Percentiles rank a stretch among this genome's conserved stretches.
Evolutionary conservation across 768 basidiomycete genomes (phyloP).

Genomic region (Mycena capillaripes): DNA sequence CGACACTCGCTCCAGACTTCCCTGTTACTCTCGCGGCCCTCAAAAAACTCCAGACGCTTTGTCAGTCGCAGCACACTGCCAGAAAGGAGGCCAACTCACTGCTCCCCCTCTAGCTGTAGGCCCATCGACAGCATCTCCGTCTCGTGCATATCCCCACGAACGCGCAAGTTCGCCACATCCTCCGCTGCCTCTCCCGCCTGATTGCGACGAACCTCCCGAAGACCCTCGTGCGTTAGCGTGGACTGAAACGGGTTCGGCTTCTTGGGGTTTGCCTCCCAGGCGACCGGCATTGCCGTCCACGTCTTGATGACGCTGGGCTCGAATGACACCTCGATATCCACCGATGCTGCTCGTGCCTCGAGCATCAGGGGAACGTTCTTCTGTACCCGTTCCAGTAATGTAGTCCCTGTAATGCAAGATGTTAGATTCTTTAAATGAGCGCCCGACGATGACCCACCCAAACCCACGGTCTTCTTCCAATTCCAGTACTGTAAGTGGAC

Average conservation of each 20-base stretch:
- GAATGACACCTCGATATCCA: background rate
- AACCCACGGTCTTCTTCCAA: conserved; percentile 7
- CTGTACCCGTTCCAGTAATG: background rate
- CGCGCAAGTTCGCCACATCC: background rate
- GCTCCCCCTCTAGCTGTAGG: conserved; percentile 37
- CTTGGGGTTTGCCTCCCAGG: conserved; percentile 27
- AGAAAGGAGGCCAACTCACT: conserved; percentile 17
- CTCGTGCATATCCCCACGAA: conserved; percentile 34
- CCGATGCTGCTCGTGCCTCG: background rate
- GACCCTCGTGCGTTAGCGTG: background rate
- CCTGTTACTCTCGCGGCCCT: too few species aligned
- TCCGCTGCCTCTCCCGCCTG: conserved; percentile 19
- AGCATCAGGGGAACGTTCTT: conserved; percentile 3
- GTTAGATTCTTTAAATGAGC: too few species aligned
- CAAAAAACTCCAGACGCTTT: too few species aligned
- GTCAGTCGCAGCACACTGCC: too few species aligned
- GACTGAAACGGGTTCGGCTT: conserved; percentile 30
- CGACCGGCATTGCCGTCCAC: conserved; percentile 20
- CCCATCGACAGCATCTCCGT: conserved; percentile 22
- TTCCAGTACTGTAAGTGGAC: conserved; percentile 21
- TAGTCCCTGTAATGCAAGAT: background rate
- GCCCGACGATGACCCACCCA: background rate
- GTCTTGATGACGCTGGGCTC: conserved; percentile 41
- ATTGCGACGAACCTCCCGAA: conserved; percentile 28
- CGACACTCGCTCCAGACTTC: too few species aligned